Base-by-base conservation (phyloP, 2,329 filamentous ascomycete species). In the Ophiosphaerella herpotricha region DNA sequence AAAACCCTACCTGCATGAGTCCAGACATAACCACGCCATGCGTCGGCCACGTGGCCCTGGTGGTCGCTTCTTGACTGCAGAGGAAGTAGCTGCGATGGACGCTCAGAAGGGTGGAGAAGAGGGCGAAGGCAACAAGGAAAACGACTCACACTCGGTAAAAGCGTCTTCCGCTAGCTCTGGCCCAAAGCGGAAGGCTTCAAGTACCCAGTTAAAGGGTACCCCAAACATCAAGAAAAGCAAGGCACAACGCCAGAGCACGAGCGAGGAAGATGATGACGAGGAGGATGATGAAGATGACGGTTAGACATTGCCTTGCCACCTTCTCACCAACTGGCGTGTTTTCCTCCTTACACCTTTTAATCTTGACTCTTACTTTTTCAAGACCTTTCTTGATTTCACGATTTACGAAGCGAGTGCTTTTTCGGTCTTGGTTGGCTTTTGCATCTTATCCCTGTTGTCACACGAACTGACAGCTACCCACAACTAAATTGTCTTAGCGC, bases 11-110 rank as follows among this genome's bases (percentile, higher is more conserved):
- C 82, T 99, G 29, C 94, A 99, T 76, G 94, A 99, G 72, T 97
- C 93, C 23, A 84, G 94, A 67, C 94, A 99, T 74, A 97, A 97
- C 69, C 94, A 99, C 74, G 94, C 94, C 8, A 99, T 99, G 94
- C 86, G 94, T 50, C 82, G 94, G 64, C 94, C 94, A 24, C 85
- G 94, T 70, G 94, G 94, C 13, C 94, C 94, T 0, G 94, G 94
- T 45, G 94, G 94, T 18, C 87, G 94, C 21, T 99, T 99, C 80
- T 78, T 99, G 72, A 99, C 94, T 0, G 93, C 94, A 1, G 94
- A 97, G 49, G 94, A 99, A 73, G 92, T 97, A 4, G 91, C 91
- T 5, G 87, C 89, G 43, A 91, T 96, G 79, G 92, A 96, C 68
- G 67, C 66, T 4, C 59, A 63, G 13, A 67, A 66, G 40, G 62